A percentile compares a stretch with the other conserved stretches of the same genome.
phyloP scores from a whole-genome alignment of 129 eudicot genomes.

The Artemisia tridentata region DNA sequence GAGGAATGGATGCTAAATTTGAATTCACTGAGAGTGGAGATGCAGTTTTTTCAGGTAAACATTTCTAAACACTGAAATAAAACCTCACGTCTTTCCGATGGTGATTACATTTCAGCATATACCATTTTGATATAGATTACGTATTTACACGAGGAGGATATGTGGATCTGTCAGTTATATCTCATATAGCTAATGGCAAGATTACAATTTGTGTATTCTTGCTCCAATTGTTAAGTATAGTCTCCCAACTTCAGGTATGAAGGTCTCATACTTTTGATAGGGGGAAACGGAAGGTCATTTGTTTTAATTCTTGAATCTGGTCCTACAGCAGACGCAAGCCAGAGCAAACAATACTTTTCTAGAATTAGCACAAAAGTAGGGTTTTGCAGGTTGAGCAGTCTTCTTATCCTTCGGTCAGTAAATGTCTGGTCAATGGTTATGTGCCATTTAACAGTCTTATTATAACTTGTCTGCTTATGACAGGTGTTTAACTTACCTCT shows the following conservation, averaged over 20 bases:
- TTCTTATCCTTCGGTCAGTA: neutral
- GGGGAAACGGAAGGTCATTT: too few relatives aligned
- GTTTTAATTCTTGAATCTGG: too few relatives aligned
- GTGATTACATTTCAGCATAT: too few relatives aligned
- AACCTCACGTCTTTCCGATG: too few relatives aligned
- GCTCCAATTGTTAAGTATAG: too few relatives aligned
- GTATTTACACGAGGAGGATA: constrained; percentile 28
- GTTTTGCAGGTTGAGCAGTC: constrained; percentile 75
- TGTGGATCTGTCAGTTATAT: neutral
- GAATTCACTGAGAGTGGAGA: constrained; percentile 63
- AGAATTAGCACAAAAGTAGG: constrained; percentile 93
- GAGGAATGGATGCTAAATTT: constrained; percentile 94
- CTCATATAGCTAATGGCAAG: too few relatives aligned
- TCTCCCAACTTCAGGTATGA: too few relatives aligned
- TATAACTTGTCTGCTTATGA: constrained; percentile 14
- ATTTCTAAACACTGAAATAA: neutral
- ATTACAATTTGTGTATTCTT: too few relatives aligned
- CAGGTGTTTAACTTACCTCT: constrained; percentile 26
- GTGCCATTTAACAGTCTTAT: constrained; percentile 12
- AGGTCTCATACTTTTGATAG: too few relatives aligned
- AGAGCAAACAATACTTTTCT: constrained; percentile 67
- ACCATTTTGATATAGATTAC: constrained; percentile 40
- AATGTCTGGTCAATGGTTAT: neutral
- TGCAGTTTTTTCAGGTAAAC: constrained; percentile 84
- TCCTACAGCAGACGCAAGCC: constrained; percentile 69